Evolutionary conservation across 257 asterid genomes (phyloP).

Genomic region (Nicotiana noctiflora): DNA sequence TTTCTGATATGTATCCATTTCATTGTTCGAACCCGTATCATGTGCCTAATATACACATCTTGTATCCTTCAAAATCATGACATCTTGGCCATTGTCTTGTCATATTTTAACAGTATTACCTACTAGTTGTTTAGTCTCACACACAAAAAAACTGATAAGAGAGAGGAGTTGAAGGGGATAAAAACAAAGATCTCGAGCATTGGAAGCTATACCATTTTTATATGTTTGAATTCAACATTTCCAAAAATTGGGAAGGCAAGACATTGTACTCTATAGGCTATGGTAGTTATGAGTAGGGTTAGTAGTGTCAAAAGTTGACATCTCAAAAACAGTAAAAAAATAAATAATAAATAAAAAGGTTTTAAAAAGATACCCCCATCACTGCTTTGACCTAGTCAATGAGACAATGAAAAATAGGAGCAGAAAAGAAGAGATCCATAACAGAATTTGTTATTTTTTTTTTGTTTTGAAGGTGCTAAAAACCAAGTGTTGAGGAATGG

Average conservation of each 20-base stretch:
- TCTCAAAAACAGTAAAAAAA: constrained; percentile 22
- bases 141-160: not conserved
- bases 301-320: constrained; percentile 17
- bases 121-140: not conserved
- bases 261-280: not conserved
- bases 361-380: constrained; percentile 16
- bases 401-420: not conserved
- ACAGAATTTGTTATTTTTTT: constrained; percentile 3
- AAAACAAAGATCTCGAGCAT: constrained; percentile 44
- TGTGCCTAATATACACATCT: not conserved
- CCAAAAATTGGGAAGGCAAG: constrained; percentile 1
- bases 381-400: constrained; percentile 23
- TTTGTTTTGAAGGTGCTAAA: constrained; percentile 21
- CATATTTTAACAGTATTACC: no score
- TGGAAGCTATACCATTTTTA: constrained; percentile 18
- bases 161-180: not conserved
- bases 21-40: accelerated
- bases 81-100: not conserved
- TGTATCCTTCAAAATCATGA: not conserved
- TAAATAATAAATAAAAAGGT: not conserved
- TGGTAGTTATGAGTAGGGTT: constrained; percentile 17
- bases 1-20: no score
- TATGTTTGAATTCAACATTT: constrained; percentile 18
- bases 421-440: constrained; percentile 7
- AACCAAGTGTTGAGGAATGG: constrained; percentile 38